Evolutionary conservation across 164 flowering plant genomes (phyloP).

Genomic region (Buxus sempervirens): DNA sequence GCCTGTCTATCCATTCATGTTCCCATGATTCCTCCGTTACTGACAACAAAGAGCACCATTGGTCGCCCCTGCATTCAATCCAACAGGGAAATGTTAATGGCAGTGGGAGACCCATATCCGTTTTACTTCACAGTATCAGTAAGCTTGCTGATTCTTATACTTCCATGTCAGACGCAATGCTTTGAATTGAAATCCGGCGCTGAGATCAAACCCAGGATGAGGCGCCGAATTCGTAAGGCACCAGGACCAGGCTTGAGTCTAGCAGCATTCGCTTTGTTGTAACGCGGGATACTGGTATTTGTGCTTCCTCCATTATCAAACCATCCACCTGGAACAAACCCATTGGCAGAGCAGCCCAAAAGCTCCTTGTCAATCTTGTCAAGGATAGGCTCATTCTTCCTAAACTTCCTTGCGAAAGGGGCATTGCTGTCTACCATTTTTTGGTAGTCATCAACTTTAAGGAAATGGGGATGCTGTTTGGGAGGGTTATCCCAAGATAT

Average conservation of each 20-base stretch:
- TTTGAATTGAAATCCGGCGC: constrained; percentile 41
- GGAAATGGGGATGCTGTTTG: constrained; percentile 87
- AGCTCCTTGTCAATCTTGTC: constrained; percentile 76
- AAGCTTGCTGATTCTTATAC: neutral
- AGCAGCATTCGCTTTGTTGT: constrained; percentile 23
- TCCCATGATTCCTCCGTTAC: no score
- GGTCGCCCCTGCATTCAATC: no score
- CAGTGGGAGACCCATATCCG: no score
- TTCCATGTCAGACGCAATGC: constrained; percentile 45
- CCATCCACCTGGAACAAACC: constrained; percentile 74
- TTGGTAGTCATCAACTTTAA: constrained; percentile 40
- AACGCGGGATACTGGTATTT: constrained; percentile 14
- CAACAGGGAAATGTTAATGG: no score
- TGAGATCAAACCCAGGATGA: constrained; percentile 49
- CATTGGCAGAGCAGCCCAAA: constrained; percentile 40
- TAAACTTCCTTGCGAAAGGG: constrained; percentile 81
- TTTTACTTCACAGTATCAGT: neutral
- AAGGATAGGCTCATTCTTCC: constrained; percentile 44
- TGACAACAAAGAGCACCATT: no score
- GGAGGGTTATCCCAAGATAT: constrained; percentile 96
- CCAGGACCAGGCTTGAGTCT: constrained; percentile 61
- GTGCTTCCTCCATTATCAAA: constrained; percentile 18
- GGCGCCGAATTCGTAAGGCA: constrained; percentile 55
- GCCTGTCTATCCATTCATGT: no score
- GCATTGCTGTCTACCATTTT: constrained; percentile 69